Base-by-base conservation (phyloP, 2,329 filamentous ascomycete genomes). In the Fusarium nanum region DNA sequence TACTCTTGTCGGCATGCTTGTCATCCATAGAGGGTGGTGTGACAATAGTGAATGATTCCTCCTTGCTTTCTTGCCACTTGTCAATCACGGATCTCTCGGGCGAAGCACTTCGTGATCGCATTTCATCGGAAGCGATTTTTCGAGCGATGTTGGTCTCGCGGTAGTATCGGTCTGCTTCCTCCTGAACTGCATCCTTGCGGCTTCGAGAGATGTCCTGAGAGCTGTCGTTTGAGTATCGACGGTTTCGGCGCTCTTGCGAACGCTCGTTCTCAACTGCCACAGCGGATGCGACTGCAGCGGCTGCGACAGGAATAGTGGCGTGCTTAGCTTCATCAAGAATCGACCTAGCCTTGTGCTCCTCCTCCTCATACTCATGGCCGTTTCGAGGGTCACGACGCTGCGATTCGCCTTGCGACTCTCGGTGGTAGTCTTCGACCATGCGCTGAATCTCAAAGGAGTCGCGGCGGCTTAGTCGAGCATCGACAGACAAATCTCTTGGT, bases 161-260 rank as follows among this genome's bases (percentile, higher is more conserved):
- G 70, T 90, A 91, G 62, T 84, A 83, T 59, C 82, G 81, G 73
- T 91, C 82, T 30, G 88, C 88, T 65, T 87, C 84, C 68, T 88
- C 86, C 75, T 87, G 86, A 22, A 90, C 81, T 14, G 76, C 68
- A 62, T 88, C 86, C 54, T 76, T 80, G 41, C 68, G 68, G 60
- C 73, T 72, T 60, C 60, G 68, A n/a, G 71, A 69, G 41, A 76
- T 73, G 44, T 78, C 78, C n/a, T 72, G 75, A n/a, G 80, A 81
- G 40, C 73, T 75, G 45, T 78, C 75, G 23, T 80, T 72, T 23
- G 79, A 67, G 60, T 80, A 72, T 47, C 79, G 71, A 59, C 76
- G 73, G 61, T 77, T 73, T 42, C 68, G 70, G 37, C 78, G 76
- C 53, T 79, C 76, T 66, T 77, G 72, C 13, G 79, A 77, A 28